A percentile compares a stretch with the other conserved stretches of the same genome.
These are phyloP conservation scores for Cymbidium sinense DNA, from an alignment of 106 monocot species.

Conservation along the genomic window DNA sequence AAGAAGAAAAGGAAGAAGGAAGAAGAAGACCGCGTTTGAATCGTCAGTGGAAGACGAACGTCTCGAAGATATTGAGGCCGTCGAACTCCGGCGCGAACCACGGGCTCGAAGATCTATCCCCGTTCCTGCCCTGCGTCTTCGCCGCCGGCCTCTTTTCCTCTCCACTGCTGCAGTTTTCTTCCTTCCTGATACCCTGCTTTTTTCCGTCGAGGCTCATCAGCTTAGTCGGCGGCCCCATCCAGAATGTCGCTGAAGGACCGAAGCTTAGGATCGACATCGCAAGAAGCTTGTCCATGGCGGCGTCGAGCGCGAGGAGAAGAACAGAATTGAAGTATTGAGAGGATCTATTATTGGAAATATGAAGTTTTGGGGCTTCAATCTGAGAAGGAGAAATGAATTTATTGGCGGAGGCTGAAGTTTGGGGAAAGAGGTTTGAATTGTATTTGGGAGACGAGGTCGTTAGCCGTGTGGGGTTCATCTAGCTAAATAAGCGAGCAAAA, in stretches of 20 bases:
- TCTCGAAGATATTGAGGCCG: constrained; percentile 4
- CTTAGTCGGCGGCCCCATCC: background rate
- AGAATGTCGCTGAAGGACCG: background rate
- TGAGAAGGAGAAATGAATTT: no score
- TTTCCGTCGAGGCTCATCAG: background rate
- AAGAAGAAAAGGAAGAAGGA: background rate
- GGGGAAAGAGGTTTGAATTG: no score
- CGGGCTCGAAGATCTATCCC: background rate
- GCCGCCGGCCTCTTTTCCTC: background rate
- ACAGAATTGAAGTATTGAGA: no score
- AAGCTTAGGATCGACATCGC: background rate
- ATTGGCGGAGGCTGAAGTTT: no score
- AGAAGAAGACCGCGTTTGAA: background rate
- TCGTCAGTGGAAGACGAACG: background rate
- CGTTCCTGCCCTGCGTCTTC: background rate
- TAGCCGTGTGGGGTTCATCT: no score
- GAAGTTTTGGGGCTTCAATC: no score
- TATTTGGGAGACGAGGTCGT: no score
- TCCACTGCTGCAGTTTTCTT: background rate
- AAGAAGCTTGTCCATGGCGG: constrained; percentile 4
- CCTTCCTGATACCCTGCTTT: background rate
- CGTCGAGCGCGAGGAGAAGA: no score
- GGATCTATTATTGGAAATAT: no score
- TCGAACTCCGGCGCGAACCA: constrained; percentile 4
- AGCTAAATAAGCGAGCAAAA: no score